A percentile compares a stretch with the other conserved stretches of the same genome.
These are phyloP conservation scores for Suillus variegatus DNA, from an alignment of 768 basidiomycete species.

Conservation along the genomic window DNA sequence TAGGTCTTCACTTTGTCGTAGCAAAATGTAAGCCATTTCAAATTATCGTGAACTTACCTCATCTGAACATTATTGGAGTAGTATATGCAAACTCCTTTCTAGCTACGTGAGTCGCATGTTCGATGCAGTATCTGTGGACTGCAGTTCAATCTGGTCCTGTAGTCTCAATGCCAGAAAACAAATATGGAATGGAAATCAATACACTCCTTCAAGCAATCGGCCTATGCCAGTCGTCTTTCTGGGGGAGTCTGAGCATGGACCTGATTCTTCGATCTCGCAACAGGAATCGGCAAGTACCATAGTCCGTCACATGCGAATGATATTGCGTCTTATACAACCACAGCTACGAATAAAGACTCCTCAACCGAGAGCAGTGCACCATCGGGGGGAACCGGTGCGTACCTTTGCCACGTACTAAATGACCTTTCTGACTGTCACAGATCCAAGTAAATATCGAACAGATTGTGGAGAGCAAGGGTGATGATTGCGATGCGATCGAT, in stretches of 20 bases:
- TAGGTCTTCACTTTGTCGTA: constrained; percentile 25
- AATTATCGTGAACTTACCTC: background rate
- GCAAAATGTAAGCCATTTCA: constrained; percentile 20
- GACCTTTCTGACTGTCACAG: constrained; percentile 4
- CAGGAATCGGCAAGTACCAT: background rate
- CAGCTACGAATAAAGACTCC: constrained; percentile 12
- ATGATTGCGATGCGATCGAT: background rate
- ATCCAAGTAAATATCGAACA: constrained; percentile 22
- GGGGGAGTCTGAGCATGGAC: background rate
- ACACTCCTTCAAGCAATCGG: background rate
- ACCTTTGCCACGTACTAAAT: background rate
- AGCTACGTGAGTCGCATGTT: constrained; percentile 21
- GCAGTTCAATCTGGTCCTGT: background rate
- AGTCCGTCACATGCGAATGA: background rate
- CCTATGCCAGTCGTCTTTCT: constrained; percentile 11
- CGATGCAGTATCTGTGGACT: background rate
- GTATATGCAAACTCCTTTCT: constrained; percentile 29
- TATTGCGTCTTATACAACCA: background rate
- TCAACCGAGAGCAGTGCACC: background rate
- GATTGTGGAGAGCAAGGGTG: constrained; percentile 20
- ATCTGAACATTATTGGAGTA: background rate
- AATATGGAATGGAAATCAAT: constrained; percentile 10
- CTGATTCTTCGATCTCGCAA: background rate
- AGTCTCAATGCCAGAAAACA: constrained; percentile 23
- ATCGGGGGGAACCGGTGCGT: constrained; percentile 15